Evolutionary conservation across 2,329 filamentous ascomycete species (phyloP).

Genomic region (Colletotrichum somersetense): DNA sequence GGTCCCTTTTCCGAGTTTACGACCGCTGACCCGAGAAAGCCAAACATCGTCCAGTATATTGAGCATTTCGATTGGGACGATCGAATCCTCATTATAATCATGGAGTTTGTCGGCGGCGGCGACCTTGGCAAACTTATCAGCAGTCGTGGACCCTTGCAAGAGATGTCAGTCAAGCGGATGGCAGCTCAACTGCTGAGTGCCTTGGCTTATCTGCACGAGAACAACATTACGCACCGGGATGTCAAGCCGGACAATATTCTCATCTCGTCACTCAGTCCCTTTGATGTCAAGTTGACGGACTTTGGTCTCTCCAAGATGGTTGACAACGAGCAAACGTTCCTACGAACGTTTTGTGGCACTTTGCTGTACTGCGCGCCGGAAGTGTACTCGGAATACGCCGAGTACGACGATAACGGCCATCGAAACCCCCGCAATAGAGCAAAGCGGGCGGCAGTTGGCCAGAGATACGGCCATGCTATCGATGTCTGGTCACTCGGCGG

Average conservation of each 20-base stretch:
- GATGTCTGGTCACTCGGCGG: slow-evolving; percentile 98
- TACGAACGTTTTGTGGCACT: slow-evolving; percentile 97
- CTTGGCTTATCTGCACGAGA: slow-evolving; percentile 85
- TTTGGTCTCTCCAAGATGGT: slow-evolving; percentile 97
- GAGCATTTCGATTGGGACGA: slow-evolving; percentile 87
- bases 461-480: slow-evolving; percentile 89
- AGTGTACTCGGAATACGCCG: slow-evolving; percentile 82
- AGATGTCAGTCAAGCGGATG: slow-evolving; percentile 78
- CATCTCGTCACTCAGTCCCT: slow-evolving; percentile 77
- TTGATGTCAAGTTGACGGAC: slow-evolving; percentile 92
- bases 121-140: slow-evolving; percentile 83
- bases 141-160: slow-evolving; percentile 72
- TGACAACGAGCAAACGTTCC: slow-evolving; percentile 88
- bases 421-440: slow-evolving; percentile 73
- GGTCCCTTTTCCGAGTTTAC: neutral
- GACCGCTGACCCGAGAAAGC: slow-evolving; percentile 57
- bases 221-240: slow-evolving; percentile 96
- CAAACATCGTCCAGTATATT: slow-evolving; percentile 91
- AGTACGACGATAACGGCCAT: slow-evolving; percentile 78
- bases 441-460: slow-evolving; percentile 64
- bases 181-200: slow-evolving; percentile 83
- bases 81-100: slow-evolving; percentile 93
- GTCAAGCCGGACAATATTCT: slow-evolving; percentile 99
- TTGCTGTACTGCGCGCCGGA: slow-evolving; percentile 96
- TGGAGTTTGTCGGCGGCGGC: slow-evolving; percentile 89